Evolutionary conservation across 1,284 basidiomycete genomes (phyloP), one percentile per base, ranked within the genome.

Genomic region (Porogramme epimiltina): DNA sequence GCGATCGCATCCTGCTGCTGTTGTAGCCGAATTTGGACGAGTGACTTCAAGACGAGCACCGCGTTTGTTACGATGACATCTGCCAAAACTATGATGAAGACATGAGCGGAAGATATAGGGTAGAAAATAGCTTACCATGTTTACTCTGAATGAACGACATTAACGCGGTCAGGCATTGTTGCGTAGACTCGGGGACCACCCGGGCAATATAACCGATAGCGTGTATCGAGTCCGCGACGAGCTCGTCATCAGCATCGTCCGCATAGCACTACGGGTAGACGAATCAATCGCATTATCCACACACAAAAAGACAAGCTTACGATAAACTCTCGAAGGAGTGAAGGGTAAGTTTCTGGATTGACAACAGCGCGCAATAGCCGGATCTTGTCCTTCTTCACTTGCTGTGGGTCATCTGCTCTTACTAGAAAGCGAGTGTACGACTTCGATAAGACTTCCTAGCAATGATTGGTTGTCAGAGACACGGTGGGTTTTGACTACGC

Each of bases 11-110:
- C 49, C 38, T 65, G 59, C 19, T 64, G 58, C 23, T 68, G 60
- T n/a, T 75, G 72, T 26, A 86, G 75, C 52, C 85, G 85, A 36
- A 74, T 73, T 58, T 93, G 88, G 16, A 97, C 84, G 16, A 97
- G 81, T 9, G 84, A 78, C 68, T 94, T 94, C 41, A 96, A 78
- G 6, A 93, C 91, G 39, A 94, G 73, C 34, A 96, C 87, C 0
- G 93, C 85, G 51, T 81, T 86, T 52, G 85, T 84, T 39, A 93
- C 87, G 19, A 91, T 80, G 3, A 77, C 69, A 61, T 88, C 89
- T 93, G 58, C 25, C 8, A 15, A 1, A n/a, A 16, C 15, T 39
- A 41, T 13, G 9, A 11, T 6, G 28, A 4, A 45, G 39, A 39
- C 13, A 42, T 39, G 42, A 47, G 25, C 13, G 3, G 16, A 11